These are phyloP conservation scores for Tetradesmus obliquus DNA, from an alignment of 139 green algal genomes.

Conservation along the genomic window DNA sequence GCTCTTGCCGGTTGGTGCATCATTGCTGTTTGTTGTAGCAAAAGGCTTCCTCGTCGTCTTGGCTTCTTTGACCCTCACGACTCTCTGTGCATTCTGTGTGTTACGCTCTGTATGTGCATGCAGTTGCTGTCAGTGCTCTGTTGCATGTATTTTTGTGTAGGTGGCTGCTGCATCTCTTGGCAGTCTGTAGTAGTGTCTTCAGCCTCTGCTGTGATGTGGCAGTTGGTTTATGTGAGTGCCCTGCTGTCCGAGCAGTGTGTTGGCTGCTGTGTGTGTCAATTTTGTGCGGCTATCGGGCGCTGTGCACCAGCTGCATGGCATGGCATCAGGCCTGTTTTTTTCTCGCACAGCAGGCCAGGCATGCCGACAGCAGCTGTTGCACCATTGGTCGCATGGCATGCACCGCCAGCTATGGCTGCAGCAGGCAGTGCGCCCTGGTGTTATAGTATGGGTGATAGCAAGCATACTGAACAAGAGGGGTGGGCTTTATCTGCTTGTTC, in stretches of 20 bases:
- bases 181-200: background rate
- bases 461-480: background rate
- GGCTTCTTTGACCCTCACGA: too few relatives aligned
- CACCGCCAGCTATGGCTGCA: background rate
- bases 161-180: background rate
- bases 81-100: background rate
- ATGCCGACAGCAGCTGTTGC: background rate
- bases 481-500: too few relatives aligned
- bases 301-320: background rate
- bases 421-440: background rate
- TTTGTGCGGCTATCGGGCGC: background rate
- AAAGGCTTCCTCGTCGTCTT: too few relatives aligned
- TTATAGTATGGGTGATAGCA: background rate
- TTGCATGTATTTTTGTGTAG: background rate
- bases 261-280: background rate
- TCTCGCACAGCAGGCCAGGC: background rate
- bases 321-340: background rate
- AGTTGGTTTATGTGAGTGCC: background rate
- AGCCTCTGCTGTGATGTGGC: background rate
- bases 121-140: background rate
- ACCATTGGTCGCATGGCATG: background rate
- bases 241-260: background rate
- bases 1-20: too few relatives aligned
- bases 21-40: too few relatives aligned
- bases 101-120: background rate